Percentiles rank a stretch among this genome's conserved stretches.
Evolutionary conservation across 768 basidiomycete species (phyloP).

Genomic region (Leccinum subgranulosum): DNA sequence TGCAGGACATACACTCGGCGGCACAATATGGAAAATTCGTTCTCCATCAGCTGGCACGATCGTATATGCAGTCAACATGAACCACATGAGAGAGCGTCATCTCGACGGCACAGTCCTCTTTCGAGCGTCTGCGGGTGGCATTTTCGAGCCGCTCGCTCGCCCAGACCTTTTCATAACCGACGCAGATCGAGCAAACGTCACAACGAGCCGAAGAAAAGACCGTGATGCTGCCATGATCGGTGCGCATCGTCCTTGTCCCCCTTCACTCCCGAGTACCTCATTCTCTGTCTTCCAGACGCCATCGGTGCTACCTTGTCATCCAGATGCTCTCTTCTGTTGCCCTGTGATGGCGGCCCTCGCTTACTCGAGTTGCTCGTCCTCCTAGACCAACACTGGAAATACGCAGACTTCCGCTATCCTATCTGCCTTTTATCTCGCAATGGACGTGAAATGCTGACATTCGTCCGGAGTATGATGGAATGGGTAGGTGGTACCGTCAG

Average conservation of each 20-base stretch:
- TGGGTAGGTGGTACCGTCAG: conserved; percentile 96
- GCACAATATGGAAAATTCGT: conserved; percentile 98
- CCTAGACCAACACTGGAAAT: conserved; percentile 97
- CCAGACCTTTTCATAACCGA: conserved; percentile 95
- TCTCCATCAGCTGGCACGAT: conserved; percentile 96
- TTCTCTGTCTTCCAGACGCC: conserved; percentile 52
- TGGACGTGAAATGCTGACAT: conserved; percentile 89
- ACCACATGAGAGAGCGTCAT: conserved; percentile 95
- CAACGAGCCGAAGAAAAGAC: conserved; percentile 84
- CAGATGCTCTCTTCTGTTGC: conserved; percentile 80
- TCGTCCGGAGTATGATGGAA: conserved; percentile 96
- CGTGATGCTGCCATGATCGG: conserved; percentile 88
- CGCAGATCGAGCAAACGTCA: conserved; percentile 78
- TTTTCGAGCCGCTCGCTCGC: conserved; percentile 82
- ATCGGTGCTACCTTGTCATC: conserved; percentile 84
- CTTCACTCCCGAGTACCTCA: neutral
- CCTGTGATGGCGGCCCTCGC: conserved; percentile 93
- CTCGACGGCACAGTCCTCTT: conserved; percentile 91
- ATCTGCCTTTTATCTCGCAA: conserved; percentile 93
- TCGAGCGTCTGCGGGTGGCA: conserved; percentile 66
- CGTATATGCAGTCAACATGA: conserved; percentile 91
- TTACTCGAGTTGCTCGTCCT: conserved; percentile 93
- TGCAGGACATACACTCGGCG: conserved; percentile 93
- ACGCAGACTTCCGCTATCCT: conserved; percentile 76
- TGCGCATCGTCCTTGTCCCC: conserved; percentile 29